A percentile compares a stretch with the other conserved stretches of the same genome.
phyloP scores from a whole-genome alignment of 768 basidiomycete genomes.

The Galerina sulciceps region DNA sequence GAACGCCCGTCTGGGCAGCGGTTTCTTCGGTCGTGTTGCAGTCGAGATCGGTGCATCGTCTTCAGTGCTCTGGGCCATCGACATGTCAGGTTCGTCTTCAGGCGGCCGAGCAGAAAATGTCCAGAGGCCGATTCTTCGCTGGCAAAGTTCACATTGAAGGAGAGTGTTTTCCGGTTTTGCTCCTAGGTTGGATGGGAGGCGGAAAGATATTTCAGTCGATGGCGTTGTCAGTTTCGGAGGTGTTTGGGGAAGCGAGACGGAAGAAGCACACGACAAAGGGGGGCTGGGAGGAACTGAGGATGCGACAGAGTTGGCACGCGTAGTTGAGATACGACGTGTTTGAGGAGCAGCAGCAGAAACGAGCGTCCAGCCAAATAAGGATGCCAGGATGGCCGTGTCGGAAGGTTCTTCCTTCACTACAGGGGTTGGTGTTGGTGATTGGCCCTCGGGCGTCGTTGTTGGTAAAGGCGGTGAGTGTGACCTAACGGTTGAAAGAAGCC shows the following conservation, averaged over 20 bases:
- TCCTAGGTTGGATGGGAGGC: conserved; percentile 28
- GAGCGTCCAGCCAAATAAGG: conserved; percentile 57
- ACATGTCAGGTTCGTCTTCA: conserved; percentile 5
- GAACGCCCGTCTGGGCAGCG: conserved; percentile 52
- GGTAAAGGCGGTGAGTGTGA: conserved; percentile 30
- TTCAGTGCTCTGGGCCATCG: neutral
- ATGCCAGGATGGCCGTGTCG: conserved; percentile 45
- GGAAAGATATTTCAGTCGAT: conserved; percentile 25
- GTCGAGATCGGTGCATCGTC: conserved; percentile 20
- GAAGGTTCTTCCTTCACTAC: conserved; percentile 25
- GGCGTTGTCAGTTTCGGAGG: conserved; percentile 11
- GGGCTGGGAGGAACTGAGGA: conserved; percentile 34
- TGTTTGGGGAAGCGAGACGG: conserved; percentile 27
- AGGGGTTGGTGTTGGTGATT: neutral
- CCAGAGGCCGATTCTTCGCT: conserved; percentile 83
- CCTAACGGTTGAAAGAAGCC: conserved; percentile 51
- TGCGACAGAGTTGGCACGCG: conserved; percentile 34
- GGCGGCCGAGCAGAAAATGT: conserved; percentile 51
- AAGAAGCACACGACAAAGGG: conserved; percentile 38
- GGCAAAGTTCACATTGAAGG: conserved; percentile 71
- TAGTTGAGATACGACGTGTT: conserved; percentile 32
- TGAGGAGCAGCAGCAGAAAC: conserved; percentile 39
- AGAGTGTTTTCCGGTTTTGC: conserved; percentile 52
- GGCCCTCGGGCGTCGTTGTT: conserved; percentile 10
- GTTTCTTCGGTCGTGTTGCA: conserved; percentile 28